Evolutionary conservation across 2,329 filamentous ascomycete species (phyloP), one percentile per base, ranked within the genome.

Genomic region (Fusarium verticillioides): DNA sequence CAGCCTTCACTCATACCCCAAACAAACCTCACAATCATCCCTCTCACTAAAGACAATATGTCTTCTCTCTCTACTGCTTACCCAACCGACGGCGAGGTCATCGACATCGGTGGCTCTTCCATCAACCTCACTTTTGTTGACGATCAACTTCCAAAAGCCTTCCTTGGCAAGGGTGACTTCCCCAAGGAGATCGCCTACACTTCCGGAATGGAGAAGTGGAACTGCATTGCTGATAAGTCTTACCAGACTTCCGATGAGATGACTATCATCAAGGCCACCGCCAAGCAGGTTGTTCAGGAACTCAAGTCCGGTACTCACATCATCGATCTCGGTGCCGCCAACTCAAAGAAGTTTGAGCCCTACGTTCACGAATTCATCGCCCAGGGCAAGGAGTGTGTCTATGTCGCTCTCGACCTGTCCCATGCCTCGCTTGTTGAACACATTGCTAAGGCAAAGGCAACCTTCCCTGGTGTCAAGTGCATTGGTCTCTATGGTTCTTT

Each of bases 141-240:
- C 10, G 23, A 68, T 2, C 75, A 77, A 6, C 65, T 78, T 1
- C 60, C 62, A 16, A 58, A 61, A 47, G 76, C 76, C 7, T 75
- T 78, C 28, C 21, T 11, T 12, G n/a, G 59, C 9, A 16, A 73
- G 32, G 74, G 53, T 3, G 73, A 74, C n/a, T 77, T 78, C 50
- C 77, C 77, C 2, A 78, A 78, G 67, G 77, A 78, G n/a, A 23
- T 78, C 6, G 76, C 75, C 13, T 78, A 78, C 58, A 77, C 68
- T 1, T 42, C 60, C 0, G 70, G 69, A 0, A 77, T 78, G 77
- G 60, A 69, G 0, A 66, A 75, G 11, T 78, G 76, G 77, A 62
- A 56, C 0, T 42, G 28, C 0, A 73, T 78, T 1, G 62, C 76
- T 1, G 56, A 72, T 16, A 57, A 43, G 3, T 78, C 75, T 0